Evolutionary conservation across 805 yeast genomes (phyloP), one percentile per base, ranked within the genome.

Genomic region (Kazachstania martiniae): DNA sequence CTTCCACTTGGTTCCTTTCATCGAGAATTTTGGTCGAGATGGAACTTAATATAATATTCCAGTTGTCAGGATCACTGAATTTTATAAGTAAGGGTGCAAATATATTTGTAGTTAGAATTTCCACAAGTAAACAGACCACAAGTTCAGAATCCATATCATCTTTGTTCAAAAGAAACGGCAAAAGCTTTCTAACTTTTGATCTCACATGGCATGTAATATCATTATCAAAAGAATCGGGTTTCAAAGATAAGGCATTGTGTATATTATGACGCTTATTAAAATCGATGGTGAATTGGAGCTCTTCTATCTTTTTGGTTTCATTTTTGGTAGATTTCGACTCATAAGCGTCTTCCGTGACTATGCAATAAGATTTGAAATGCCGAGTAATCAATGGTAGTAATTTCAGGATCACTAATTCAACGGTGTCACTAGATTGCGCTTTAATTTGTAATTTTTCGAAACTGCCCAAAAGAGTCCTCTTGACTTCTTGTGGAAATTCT

Each of bases 1-100:
- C 70, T 37, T 77, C 71, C 1, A 86, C 93, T 46, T 82, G 84
- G 23, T 70, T 70, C 34, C 86, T 62, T 46, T 84, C 93, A 40
- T 74, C 74, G 49, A 87, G 61, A 9, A 79, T 68, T 19, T 67
- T 68, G 3, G 84, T 77, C 2, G 81, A 70, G 2, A 68, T 51
- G 32, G 69, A 68, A 8, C 75, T 74, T 12, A 85, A 63, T 25
- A 65, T 46, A 34, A 73, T 70, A 50, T 87, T 87, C 72, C 79
- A 80, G 38, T 73, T 79, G 49, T 85, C 94, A 1, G 89, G 72
- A 30, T 80, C 87, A 0, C 77, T 58, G 1, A 79, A 43, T 57
- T 78, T 68, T 5, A 59, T 49, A 5, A 64, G 26, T 0, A 70
- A 32, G 0, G 85, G 82, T 15, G 53, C 49, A 8, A 84, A 39